Evolutionary conservation across 2,329 filamentous ascomycete species (phyloP), one percentile per base, ranked within the genome.

Genomic region (Pseudocercospora cruenta): DNA sequence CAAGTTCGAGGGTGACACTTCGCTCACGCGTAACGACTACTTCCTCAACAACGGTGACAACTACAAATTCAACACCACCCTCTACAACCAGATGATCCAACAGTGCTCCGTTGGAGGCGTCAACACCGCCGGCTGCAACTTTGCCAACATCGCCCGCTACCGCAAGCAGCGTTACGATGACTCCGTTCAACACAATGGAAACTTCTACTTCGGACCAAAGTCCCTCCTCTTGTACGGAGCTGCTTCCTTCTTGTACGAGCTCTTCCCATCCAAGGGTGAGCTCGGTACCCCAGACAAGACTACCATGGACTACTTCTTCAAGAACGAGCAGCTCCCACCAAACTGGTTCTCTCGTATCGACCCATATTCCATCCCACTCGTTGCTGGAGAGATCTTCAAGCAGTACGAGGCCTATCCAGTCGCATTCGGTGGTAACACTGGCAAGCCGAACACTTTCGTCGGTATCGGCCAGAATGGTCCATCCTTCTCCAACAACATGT

Each of bases 181-280:
- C 58, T 79, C 76, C 8, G 64, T 76, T 1, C 71, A 72, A 12
- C 71, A 79, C 63, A 82, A 81, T 64, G 70, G 73, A 6, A 80
- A 81, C 68, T 82, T 82, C 74, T 82, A 74, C 74, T 82, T 80
- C 60, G 79, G 80, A 24, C 80, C 80, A 1, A 69, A 78, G 43
- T 71, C 74, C 7, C 66, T 82, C 1, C 74, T 82, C 10, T 74
- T 81, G 19, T 81, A 78, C 68, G 80, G 81, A 58, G 80, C 81
- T 24, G 76, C 81, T 1, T 79, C 78, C 36, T 82, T 83, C 76
- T 65, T 82, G 12, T 83, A 82, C 73, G 78, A 80, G 63, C 74
- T 82, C 12, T 81, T 75, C 67, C 80, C 81, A 8, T 74, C 68
- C 24, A 55, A 74, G 67, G 55, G 69, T 1, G 53, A 63, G 22